Conservation (phyloP, 768 basidiomycete genomes). For the Kwoniella bestiolae region DNA sequence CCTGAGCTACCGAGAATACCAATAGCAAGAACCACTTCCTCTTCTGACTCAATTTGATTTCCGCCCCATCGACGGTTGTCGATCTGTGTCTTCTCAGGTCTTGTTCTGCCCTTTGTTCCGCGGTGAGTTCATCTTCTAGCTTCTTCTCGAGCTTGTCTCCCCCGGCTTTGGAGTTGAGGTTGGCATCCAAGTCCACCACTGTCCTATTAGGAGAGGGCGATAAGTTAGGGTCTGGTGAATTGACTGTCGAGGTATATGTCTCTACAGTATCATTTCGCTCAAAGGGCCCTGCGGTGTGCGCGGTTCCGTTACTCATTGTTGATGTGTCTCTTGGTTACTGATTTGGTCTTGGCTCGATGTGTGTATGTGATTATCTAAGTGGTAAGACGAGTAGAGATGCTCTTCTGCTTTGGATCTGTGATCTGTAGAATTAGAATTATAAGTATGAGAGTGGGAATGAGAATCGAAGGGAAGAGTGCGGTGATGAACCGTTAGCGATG, state of each 20-base stretch:
- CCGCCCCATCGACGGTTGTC: constrained; percentile 12
- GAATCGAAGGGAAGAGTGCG: too few relatives aligned
- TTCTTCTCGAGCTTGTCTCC: constrained; percentile 8
- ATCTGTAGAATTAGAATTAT: too few relatives aligned
- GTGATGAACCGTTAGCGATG: too few relatives aligned
- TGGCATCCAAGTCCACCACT: constrained; percentile 1
- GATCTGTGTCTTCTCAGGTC: constrained; percentile 7
- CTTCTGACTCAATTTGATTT: constrained; percentile 27
- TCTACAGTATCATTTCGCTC: constrained; percentile 10
- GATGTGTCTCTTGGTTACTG: too few relatives aligned
- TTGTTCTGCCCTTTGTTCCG: neutral
- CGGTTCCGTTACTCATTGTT: too few relatives aligned
- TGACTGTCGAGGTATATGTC: neutral
- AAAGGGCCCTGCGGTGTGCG: neutral
- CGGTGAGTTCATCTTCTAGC: constrained; percentile 1
- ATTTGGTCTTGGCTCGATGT: too few relatives aligned
- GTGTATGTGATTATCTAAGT: too few relatives aligned
- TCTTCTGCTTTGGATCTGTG: too few relatives aligned
- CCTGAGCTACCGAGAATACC: constrained; percentile 21
- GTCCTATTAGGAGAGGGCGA: constrained; percentile 17
- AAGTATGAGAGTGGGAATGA: too few relatives aligned
- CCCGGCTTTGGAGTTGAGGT: neutral
- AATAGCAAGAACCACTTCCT: constrained; percentile 21
- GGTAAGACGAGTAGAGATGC: too few relatives aligned
- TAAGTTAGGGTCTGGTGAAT: constrained; percentile 1